Conservation (phyloP, 169 alveolate genomes). For the Eimeria nieschulzi region DNA sequence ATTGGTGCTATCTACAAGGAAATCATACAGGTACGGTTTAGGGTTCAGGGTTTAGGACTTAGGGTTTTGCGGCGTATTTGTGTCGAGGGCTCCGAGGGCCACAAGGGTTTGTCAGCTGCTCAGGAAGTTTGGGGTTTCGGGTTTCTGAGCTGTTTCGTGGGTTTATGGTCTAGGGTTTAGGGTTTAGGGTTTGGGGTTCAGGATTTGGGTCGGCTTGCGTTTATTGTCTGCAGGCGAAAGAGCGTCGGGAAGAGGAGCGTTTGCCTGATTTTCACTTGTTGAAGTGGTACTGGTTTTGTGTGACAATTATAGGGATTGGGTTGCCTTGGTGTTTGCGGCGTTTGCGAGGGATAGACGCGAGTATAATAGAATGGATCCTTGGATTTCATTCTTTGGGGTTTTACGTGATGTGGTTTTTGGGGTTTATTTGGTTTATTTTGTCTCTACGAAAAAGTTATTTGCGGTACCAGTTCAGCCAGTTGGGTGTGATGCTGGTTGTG, state of each 20-base stretch:
- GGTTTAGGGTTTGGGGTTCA: background rate
- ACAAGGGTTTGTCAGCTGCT: too few relatives aligned
- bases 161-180: background rate
- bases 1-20: conserved; percentile 76
- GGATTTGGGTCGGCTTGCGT: background rate
- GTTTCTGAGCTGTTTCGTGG: too few relatives aligned
- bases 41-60: too few relatives aligned
- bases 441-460: conserved; percentile 90
- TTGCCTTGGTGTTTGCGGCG: conserved; percentile 68
- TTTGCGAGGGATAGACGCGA: background rate
- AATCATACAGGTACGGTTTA: conserved; percentile 82
- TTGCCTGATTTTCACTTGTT: conserved; percentile 81
- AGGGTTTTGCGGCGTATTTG: too few relatives aligned
- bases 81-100: too few relatives aligned
- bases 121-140: too few relatives aligned
- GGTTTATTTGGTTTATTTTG: conserved; percentile 92
- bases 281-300: conserved; percentile 85
- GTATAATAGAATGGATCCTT: conserved; percentile 70
- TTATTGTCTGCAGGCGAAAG: conserved; percentile 76
- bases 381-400: conserved; percentile 91
- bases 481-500: conserved; percentile 89
- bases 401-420: conserved; percentile 88
- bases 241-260: conserved; percentile 81
- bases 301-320: conserved; percentile 82
- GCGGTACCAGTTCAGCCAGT: conserved; percentile 94